These are phyloP conservation scores for Fraxinus dipetala DNA, from an alignment of 305 asterid genomes.

Conservation along the genomic window DNA sequence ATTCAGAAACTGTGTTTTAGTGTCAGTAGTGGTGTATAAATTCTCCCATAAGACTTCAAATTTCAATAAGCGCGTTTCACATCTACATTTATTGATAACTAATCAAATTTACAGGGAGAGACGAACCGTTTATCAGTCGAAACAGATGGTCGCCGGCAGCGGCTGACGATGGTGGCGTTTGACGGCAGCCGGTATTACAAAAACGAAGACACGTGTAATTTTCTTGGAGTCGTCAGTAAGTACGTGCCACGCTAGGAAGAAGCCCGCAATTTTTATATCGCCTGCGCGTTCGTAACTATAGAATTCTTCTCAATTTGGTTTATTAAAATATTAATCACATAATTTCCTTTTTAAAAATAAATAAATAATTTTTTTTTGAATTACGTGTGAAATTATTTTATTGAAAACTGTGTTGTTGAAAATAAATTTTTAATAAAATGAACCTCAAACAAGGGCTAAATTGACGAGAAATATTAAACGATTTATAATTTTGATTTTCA, in stretches of 20 bases:
- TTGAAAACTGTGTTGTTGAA: no score
- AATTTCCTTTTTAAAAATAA: no score
- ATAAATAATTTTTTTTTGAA: no score
- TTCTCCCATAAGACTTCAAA: background rate
- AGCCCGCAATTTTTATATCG: background rate
- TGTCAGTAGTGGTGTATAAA: background rate
- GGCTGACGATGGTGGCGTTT: conserved; percentile 7
- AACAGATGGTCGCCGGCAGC: background rate
- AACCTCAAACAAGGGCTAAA: no score
- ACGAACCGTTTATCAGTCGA: conserved; percentile 6
- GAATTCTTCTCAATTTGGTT: background rate
- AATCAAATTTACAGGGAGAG: conserved; percentile 5
- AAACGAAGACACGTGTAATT: background rate
- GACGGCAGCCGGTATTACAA: conserved; percentile 6
- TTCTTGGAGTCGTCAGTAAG: background rate
- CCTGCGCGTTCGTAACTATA: background rate
- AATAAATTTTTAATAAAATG: no score
- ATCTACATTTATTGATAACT: background rate
- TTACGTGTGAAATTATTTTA: no score
- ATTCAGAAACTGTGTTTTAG: background rate
- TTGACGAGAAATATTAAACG: no score
- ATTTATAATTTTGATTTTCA: no score
- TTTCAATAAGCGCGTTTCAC: background rate
- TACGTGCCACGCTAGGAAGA: background rate
- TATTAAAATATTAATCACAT: no score